Conservation (phyloP, 2,329 filamentous ascomycete species). For the Verticillium klebahnii region DNA sequence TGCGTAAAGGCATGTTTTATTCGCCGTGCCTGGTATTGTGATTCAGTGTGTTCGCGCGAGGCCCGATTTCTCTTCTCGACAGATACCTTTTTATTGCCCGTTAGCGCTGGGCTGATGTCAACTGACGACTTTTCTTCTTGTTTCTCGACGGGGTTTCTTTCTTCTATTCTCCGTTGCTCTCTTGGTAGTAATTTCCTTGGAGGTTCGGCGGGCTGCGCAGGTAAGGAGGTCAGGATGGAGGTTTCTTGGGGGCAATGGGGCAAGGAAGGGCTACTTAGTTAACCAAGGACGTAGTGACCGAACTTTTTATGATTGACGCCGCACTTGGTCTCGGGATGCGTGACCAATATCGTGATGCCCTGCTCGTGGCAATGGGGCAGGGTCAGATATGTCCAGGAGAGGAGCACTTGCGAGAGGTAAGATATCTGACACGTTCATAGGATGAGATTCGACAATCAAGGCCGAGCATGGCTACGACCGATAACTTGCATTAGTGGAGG, state of each 20-base stretch:
- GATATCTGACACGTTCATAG: no score
- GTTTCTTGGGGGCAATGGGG: neutral
- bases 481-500: no score
- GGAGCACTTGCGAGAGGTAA: no score
- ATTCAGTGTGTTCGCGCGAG: neutral
- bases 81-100: constrained; percentile 1
- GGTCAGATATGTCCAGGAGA: no score
- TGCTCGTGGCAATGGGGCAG: neutral
- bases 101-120: neutral
- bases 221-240: neutral
- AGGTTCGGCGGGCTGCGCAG: neutral
- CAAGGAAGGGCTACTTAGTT: neutral
- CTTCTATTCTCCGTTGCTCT: neutral
- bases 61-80: constrained; percentile 1
- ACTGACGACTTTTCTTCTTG: constrained; percentile 2
- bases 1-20: constrained; percentile 8
- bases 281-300: neutral
- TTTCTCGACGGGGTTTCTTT: neutral
- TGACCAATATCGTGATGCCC: neutral
- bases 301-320: neutral
- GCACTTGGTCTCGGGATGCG: neutral
- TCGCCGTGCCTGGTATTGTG: neutral
- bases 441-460: no score
- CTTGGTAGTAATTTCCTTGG: neutral
- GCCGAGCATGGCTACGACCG: no score